These are phyloP conservation scores for Plasmodium inui DNA, from an alignment of 169 alveolate species.

Conservation along the genomic window DNA sequence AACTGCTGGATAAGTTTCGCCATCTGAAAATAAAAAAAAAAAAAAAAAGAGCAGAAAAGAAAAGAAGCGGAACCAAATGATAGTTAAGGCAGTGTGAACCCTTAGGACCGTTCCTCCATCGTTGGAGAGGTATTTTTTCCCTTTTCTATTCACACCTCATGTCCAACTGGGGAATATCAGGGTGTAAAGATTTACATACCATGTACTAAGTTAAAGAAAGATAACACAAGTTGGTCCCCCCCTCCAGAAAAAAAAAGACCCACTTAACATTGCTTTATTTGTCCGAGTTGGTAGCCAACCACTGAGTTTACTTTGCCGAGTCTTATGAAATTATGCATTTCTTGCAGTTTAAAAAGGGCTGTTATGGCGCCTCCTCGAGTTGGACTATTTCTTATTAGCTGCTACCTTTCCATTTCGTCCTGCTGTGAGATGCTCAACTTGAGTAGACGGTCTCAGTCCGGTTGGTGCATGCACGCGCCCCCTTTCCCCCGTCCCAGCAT, in stretches of 20 bases:
- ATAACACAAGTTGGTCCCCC: not conserved
- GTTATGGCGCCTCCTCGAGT: not conserved
- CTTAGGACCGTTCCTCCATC: not conserved
- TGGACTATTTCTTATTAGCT: not conserved
- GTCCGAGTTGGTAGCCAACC: not conserved
- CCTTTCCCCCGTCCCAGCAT: not conserved
- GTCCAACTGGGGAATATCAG: not conserved
- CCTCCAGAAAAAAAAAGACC: not conserved
- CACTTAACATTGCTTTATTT: not conserved
- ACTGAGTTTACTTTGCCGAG: not conserved
- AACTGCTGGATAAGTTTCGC: not conserved
- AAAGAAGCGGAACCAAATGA: not conserved
- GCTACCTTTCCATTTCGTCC: not conserved
- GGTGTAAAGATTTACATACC: not conserved
- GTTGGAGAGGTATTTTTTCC: not conserved
- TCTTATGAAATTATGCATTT: not conserved
- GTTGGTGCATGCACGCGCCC: not conserved
- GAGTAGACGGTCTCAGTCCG: not conserved
- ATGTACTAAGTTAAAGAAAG: not conserved
- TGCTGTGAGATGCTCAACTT: not conserved
- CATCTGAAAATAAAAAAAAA: not conserved
- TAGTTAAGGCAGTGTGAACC: not conserved
- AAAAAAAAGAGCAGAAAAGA: not conserved
- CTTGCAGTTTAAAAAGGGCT: not conserved
- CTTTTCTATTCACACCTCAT: not conserved